Base-by-base conservation (phyloP, 192 early-diverging fungal genomes). In the Mortierella hygrophila region DNA sequence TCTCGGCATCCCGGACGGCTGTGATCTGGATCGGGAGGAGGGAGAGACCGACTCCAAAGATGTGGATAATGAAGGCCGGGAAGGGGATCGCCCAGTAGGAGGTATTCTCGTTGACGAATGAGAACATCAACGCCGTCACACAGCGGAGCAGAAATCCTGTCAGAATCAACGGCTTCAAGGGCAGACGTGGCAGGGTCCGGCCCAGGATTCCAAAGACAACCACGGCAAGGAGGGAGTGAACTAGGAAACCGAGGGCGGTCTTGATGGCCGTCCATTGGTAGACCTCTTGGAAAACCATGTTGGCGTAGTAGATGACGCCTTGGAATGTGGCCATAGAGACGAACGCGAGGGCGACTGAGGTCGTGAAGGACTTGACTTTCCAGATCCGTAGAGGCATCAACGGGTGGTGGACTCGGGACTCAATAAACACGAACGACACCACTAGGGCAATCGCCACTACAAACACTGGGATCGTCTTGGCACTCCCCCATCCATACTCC, bases 241-340 rank as follows among this genome's bases (percentile, higher is more conserved):
- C 86, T 20, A 91, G 77, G 68, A 88, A 91, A 5, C 88, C 88
- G 11, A 91, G 37, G 2, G 91, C 91, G 1, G 88, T 86, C 37
- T 91, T 47, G 44, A 90, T 35, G 1, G 91, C 68, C 26, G 26
- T 70, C 81, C 89, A 91, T 15, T 73, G 72, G 41, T 81, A 89
- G 6, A 88, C 82, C 32, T 91, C 85, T 47, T 91, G 89, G 65
- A 91, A 91, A 60, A 83, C 68, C 77, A 91, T 80, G 41, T 87
- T 91, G 23, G 78, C 57, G 18, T 78, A 84, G 41, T 89, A 91
- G 23, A 90, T 82, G 42, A 89, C 74, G 7, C 82, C 80, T 20
- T 82, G 80, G 68, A 91, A 83, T 21, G 54, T 79, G 23, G 74
- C 88, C 60, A 86, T 80, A 11, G 49, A 54, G 0, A 89, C 29